Conservation (phyloP, 352 stramenopile species). For the Phytophthora citrophthora region DNA sequence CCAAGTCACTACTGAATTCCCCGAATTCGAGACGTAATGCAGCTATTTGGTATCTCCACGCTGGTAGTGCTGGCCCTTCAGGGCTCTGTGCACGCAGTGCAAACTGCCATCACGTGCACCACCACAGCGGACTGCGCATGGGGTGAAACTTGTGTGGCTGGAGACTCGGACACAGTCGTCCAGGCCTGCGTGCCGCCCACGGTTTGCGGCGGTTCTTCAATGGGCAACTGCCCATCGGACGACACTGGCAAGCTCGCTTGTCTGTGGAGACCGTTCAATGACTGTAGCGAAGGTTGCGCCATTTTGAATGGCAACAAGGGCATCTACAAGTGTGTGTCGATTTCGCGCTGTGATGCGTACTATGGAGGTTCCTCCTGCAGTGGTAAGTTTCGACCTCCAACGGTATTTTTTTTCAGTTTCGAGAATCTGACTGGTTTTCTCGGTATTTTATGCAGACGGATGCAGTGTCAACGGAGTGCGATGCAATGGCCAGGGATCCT, state of each 20-base stretch:
- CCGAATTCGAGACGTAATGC: slow-evolving; percentile 14
- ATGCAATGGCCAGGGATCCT: slow-evolving; percentile 82
- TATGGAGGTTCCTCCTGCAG: slow-evolving; percentile 61
- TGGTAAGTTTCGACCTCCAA: slow-evolving; percentile 33
- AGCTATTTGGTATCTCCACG: slow-evolving; percentile 15
- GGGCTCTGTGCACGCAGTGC: slow-evolving; percentile 16
- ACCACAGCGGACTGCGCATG: slow-evolving; percentile 69
- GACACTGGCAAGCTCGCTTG: slow-evolving; percentile 73
- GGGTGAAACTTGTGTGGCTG: slow-evolving; percentile 76
- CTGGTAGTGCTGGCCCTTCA: slow-evolving; percentile 19
- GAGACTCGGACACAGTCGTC: slow-evolving; percentile 59
- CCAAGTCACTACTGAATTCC: slow-evolving; percentile 27
- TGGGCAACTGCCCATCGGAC: slow-evolving; percentile 72
- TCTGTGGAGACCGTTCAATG: slow-evolving; percentile 46
- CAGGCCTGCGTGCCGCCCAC: slow-evolving; percentile 73
- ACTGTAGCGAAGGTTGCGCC: slow-evolving; percentile 33
- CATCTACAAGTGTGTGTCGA: slow-evolving; percentile 86
- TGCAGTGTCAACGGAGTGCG: slow-evolving; percentile 62
- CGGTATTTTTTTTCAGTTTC: background rate
- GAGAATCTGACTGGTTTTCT: background rate
- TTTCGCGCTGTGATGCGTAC: slow-evolving; percentile 79
- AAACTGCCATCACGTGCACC: slow-evolving; percentile 54
- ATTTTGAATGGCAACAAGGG: slow-evolving; percentile 43
- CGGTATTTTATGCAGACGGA: slow-evolving; percentile 26
- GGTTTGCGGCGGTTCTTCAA: slow-evolving; percentile 56